Evolutionary conservation across 768 basidiomycete species (phyloP).

Genomic region (Hygrophoropsis aurantiaca): DNA sequence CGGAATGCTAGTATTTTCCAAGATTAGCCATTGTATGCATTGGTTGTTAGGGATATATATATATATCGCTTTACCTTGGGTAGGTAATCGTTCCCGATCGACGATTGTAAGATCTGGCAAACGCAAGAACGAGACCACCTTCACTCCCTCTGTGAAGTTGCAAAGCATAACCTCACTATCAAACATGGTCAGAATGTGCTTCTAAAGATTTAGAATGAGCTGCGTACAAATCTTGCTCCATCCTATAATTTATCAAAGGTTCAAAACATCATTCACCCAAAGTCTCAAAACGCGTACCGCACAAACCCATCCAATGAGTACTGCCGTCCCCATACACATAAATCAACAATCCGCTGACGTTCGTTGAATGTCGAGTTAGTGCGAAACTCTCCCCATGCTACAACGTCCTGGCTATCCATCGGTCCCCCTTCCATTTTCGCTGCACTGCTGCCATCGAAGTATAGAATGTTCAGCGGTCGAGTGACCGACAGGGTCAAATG

Average conservation of each 20-base stretch:
- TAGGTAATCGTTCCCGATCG: not conserved
- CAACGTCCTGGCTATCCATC: slow-evolving; percentile 49
- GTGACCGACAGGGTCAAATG: slow-evolving; percentile 27
- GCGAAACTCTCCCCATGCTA: slow-evolving; percentile 37
- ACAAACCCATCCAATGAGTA: slow-evolving; percentile 34
- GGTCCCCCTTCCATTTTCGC: slow-evolving; percentile 41
- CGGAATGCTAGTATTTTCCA: not conserved
- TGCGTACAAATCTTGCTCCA: slow-evolving; percentile 52
- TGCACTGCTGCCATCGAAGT: slow-evolving; percentile 54
- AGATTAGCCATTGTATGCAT: not conserved
- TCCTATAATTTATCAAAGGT: slow-evolving; percentile 24
- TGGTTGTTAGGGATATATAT: not conserved
- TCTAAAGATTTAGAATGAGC: not conserved
- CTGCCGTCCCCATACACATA: slow-evolving; percentile 34
- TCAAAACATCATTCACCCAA: too few relatives aligned
- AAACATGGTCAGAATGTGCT: not conserved
- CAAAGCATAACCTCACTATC: slow-evolving; percentile 49
- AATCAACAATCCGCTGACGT: slow-evolving; percentile 17
- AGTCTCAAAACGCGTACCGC: slow-evolving; percentile 13
- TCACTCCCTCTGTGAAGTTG: slow-evolving; percentile 41
- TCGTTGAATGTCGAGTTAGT: slow-evolving; percentile 18
- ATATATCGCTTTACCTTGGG: not conserved
- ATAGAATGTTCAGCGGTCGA: slow-evolving; percentile 42
- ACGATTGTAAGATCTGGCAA: slow-evolving; percentile 11
- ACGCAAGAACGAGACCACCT: slow-evolving; percentile 38